Conservation (phyloP, 352 stramenopile genomes). For the Peronospora tabacina region DNA sequence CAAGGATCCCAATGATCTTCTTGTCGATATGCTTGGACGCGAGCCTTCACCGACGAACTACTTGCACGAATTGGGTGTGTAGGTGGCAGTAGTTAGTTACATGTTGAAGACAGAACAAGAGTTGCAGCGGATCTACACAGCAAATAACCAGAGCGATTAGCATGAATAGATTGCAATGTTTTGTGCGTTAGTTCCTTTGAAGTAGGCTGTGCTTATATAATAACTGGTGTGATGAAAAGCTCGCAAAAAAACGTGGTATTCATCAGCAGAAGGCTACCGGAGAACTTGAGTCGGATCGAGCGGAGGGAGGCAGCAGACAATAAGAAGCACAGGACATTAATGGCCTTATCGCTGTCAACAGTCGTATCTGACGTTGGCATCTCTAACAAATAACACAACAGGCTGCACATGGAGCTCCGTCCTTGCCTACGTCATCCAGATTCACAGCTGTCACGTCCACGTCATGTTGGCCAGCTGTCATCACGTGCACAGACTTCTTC, state of each 20-base stretch:
- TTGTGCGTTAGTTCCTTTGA: slow-evolving; percentile 26
- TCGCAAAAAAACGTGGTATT: slow-evolving; percentile 11
- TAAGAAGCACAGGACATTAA: slow-evolving; percentile 23
- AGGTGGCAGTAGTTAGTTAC: slow-evolving; percentile 7
- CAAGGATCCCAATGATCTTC: slow-evolving; percentile 80
- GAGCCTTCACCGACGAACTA: slow-evolving; percentile 54
- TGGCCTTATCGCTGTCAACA: slow-evolving; percentile 11
- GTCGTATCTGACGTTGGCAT: slow-evolving; percentile 9
- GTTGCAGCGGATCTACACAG: neutral
- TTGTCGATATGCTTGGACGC: slow-evolving; percentile 58
- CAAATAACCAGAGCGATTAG: slow-evolving; percentile 17
- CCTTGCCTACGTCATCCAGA: slow-evolving; percentile 34
- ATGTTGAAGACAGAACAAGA: neutral
- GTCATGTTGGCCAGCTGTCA: slow-evolving; percentile 25
- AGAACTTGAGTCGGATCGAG: neutral
- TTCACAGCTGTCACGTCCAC: slow-evolving; percentile 15
- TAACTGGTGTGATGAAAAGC: slow-evolving; percentile 21
- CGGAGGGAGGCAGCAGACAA: slow-evolving; percentile 3
- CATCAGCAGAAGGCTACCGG: slow-evolving; percentile 2
- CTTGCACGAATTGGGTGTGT: slow-evolving; percentile 64
- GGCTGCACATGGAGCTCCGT: slow-evolving; percentile 39
- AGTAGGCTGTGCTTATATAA: slow-evolving; percentile 24
- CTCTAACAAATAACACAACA: slow-evolving; percentile 63
- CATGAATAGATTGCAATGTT: slow-evolving; percentile 34
- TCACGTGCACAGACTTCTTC: slow-evolving; percentile 23